Evolutionary conservation across 1,284 basidiomycete genomes (phyloP), one percentile per base, ranked within the genome.

Genomic region (Boletellus deceptivus): DNA sequence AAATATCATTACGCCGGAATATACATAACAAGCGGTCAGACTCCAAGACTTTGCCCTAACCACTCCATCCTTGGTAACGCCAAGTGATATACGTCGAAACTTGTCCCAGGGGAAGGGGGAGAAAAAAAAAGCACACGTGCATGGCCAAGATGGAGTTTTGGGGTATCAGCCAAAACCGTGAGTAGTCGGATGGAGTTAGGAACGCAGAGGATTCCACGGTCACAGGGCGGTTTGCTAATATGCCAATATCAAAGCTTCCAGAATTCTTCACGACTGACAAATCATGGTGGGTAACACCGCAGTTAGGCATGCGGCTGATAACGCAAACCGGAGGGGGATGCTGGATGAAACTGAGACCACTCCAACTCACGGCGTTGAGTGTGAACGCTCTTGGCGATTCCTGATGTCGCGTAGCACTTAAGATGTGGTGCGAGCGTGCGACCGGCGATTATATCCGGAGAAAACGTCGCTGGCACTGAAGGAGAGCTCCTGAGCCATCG

Each of bases 201-300:
- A 25, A 25, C 25, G 25, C 25, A 25, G 24, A 25, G n/a, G 24
- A 25, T 25, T 25, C 24, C 24, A 25, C 24, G 24, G 25, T 25
- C 25, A 25, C 25, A 25, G 25, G 7, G 46, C 25, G 60, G 60
- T 27, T 43, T 36, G 31, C 14, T 34, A 40, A 17, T 11, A 7
- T 43, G 48, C 31, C 20, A 45, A 22, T n/a, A 24, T 22, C 13
- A 16, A 31, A 41, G 16, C 48, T 49, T 60, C 45, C 38, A 25
- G 25, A 31, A 47, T 51, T 58, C 17, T 14, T 38, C 46, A 20
- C 42, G 31, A 48, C 50, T 59, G 48, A 47, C 43, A 29, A 25
- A 22, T 37, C 2, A n/a, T 36, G 42, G 40, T 42, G 25, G 55
- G 31, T 42, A 59, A 39, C 33, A 38, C n/a, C 31, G 40, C 36